Conservation (phyloP, 2,329 filamentous ascomycete genomes). For the Cadophora luteo-olivacea region DNA sequence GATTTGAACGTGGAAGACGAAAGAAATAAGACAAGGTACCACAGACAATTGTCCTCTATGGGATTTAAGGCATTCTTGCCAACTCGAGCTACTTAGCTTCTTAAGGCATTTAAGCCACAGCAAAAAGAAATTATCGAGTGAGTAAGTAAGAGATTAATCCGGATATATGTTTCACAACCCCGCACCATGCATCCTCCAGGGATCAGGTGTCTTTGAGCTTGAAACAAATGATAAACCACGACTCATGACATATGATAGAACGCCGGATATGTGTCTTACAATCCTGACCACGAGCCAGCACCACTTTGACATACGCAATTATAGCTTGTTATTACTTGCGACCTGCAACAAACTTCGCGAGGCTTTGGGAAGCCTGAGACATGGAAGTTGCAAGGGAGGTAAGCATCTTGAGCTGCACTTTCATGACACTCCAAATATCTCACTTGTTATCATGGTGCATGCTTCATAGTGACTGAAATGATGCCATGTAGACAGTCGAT, state of each 20-base stretch:
- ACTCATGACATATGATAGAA: conserved; percentile 1
- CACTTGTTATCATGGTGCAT: too few relatives aligned
- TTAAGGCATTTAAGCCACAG: neutral
- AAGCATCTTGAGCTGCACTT: too few relatives aligned
- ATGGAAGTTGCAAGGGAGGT: too few relatives aligned
- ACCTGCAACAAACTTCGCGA: neutral
- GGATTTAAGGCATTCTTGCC: neutral
- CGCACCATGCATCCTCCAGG: neutral
- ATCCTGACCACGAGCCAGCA: neutral
- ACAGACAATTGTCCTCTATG: neutral
- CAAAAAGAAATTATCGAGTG: neutral
- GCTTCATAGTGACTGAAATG: too few relatives aligned
- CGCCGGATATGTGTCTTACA: neutral
- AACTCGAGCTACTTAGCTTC: neutral
- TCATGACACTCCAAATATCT: too few relatives aligned
- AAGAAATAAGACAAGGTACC: neutral
- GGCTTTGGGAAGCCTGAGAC: too few relatives aligned
- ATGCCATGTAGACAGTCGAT: too few relatives aligned
- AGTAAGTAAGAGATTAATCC: neutral
- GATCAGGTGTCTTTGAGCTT: neutral
- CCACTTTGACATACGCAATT: neutral
- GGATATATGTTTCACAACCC: neutral
- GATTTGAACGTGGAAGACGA: neutral
- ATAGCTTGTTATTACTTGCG: neutral
- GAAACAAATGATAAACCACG: neutral